Evolutionary conservation across 768 basidiomycete genomes (phyloP), one percentile per base, ranked within the genome.

Genomic region (Macrolepiota dolichaula): DNA sequence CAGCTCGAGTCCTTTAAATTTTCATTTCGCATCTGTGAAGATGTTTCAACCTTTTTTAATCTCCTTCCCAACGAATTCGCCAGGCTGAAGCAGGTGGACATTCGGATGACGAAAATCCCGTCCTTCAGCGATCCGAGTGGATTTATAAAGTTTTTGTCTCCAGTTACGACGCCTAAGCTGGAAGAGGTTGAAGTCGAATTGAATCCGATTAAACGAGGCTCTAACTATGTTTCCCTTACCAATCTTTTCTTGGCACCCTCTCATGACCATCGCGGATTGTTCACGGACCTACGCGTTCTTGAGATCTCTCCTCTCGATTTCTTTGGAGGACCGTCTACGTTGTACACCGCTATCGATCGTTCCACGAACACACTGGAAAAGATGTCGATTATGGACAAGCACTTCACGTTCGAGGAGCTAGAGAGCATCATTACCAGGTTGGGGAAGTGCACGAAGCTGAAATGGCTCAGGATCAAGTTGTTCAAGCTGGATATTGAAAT

Each of bases 221-320:
- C 70, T 37, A 68, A 75, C 44, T 69, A 70, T 25, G 59, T 71
- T 3, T 57, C 64, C 4, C 67, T 83, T 17, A 69, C 64, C 40
- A 57, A 72, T 17, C 81, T 79, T 74, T 68, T 81, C 22, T n/a
- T 50, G 0, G 51, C 62, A 1, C 71, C 69, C 32, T 61, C 71
- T 15, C 64, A 69, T n/a, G 70, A 76, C 54, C 57, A 67, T 15
- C 52, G 59, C 10, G 50, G 55, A 5, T 65, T 69, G 25, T 72
- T 81, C 44, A 61, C 70, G 2, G 65, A 70, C 35, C 65, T 78
- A 17, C 67, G 68, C n/a, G 56, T 62, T 7, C 64, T 83, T 27
- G 74, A 79, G 22, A 68, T 83, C 35, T 81, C 78, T 63, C 80
- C 80, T 1, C 78, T 79, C 3, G 69, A 67, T 42, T 68, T 68